These are phyloP conservation scores for Amphirosellinia nigrospora DNA, from an alignment of 495 filamentous ascomycete species.

Conservation along the genomic window DNA sequence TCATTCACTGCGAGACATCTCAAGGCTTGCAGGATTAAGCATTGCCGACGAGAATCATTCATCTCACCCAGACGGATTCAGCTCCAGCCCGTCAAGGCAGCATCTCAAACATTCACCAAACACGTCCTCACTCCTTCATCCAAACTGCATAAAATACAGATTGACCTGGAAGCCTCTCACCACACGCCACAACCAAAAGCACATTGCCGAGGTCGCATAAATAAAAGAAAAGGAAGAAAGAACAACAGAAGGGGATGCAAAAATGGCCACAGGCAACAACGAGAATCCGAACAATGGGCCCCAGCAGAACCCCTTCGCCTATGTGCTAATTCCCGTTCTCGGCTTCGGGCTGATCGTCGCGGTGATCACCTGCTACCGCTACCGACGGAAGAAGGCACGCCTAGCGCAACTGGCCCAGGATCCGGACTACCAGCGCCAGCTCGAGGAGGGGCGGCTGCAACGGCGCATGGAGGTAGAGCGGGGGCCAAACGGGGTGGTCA, in stretches of 20 bases:
- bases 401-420: neutral
- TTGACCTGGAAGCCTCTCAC: neutral
- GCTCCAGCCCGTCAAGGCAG: neutral
- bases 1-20: neutral
- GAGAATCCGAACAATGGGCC: slow-evolving; percentile 5
- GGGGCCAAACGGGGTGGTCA: slow-evolving; percentile 7
- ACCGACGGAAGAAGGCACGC: slow-evolving; percentile 27
- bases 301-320: slow-evolving; percentile 31
- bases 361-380: slow-evolving; percentile 35
- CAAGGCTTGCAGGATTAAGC: neutral
- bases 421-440: slow-evolving; percentile 4
- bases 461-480: slow-evolving; percentile 15
- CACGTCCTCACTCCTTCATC: neutral
- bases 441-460: slow-evolving; percentile 22
- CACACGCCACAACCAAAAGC: neutral
- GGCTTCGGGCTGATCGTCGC: slow-evolving; percentile 33
- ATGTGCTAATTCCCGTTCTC: slow-evolving; percentile 38
- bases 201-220: neutral
- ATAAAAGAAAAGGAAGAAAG: neutral
- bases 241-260: neutral
- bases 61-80: neutral
- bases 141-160: neutral
- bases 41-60: neutral
- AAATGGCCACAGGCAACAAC: slow-evolving; percentile 1
- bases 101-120: neutral